Evolutionary conservation across 345 rosid species (phyloP).

Genomic region (Garcia nutans): DNA sequence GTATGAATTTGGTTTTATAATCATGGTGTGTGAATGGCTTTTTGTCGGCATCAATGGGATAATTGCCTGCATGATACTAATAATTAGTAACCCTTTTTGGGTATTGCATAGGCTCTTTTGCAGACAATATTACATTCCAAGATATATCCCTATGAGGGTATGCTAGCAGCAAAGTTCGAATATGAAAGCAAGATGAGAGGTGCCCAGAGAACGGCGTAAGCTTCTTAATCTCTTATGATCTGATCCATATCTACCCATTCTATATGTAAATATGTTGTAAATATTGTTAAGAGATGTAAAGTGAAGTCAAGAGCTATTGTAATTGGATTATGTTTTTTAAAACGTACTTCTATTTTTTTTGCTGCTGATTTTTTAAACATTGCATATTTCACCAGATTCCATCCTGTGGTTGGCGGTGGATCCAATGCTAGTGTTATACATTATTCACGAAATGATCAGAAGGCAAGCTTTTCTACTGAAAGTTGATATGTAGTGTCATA

Average conservation of each 20-base stretch:
- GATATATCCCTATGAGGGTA: slow-evolving; percentile 64
- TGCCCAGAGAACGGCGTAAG: slow-evolving; percentile 98
- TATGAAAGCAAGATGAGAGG: slow-evolving; percentile 92
- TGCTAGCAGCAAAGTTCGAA: slow-evolving; percentile 80
- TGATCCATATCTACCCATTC: not conserved
- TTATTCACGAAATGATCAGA: slow-evolving; percentile 91
- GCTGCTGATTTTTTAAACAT: slow-evolving; percentile 5
- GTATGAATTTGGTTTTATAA: not conserved
- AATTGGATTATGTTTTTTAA: not conserved
- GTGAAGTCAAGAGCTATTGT: slow-evolving; percentile 2
- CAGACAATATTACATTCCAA: slow-evolving; percentile 90
- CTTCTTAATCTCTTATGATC: slow-evolving; percentile 28
- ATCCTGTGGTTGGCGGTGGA: slow-evolving; percentile 97
- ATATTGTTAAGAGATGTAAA: slow-evolving; percentile 2
- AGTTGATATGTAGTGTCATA: slow-evolving; percentile 7
- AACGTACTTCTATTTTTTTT: not conserved
- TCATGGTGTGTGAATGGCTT: not conserved
- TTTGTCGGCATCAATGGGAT: slow-evolving; percentile 6
- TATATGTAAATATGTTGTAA: not conserved
- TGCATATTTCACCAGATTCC: slow-evolving; percentile 51
- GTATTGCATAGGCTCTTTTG: slow-evolving; percentile 65
- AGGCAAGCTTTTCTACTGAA: slow-evolving; percentile 44
- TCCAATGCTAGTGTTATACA: slow-evolving; percentile 85
- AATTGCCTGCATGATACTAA: not conserved
- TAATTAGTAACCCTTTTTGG: slow-evolving; percentile 4